Conservation (phyloP, 2,329 filamentous ascomycete genomes). For the Nothopassalora personata region DNA sequence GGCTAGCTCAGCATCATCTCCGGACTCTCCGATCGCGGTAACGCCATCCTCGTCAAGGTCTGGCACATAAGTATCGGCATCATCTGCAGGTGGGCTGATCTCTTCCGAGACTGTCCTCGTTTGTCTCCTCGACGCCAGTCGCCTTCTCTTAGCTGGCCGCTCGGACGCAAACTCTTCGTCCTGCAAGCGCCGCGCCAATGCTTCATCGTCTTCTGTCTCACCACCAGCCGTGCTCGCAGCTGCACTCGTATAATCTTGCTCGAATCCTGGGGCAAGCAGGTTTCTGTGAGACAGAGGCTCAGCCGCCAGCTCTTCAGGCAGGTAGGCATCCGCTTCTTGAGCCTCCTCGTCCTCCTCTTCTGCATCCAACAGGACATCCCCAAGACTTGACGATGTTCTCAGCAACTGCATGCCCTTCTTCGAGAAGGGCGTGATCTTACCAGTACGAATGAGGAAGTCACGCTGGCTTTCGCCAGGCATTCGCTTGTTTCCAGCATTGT, state of each 20-base stretch:
- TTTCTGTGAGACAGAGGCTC: slow-evolving; percentile 44
- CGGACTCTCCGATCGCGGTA: slow-evolving; percentile 36
- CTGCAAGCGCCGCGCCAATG: slow-evolving; percentile 28
- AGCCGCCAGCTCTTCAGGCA: slow-evolving; percentile 17
- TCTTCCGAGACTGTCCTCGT: slow-evolving; percentile 20
- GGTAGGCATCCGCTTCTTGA: slow-evolving; percentile 34
- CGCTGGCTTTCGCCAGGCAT: slow-evolving; percentile 76
- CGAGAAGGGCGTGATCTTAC: slow-evolving; percentile 95
- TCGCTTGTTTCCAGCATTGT: slow-evolving; percentile 51
- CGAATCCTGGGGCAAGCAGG: slow-evolving; percentile 46
- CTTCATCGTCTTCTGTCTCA: slow-evolving; percentile 28
- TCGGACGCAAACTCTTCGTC: slow-evolving; percentile 35
- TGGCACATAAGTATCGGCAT: slow-evolving; percentile 41
- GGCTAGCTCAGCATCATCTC: slow-evolving; percentile 32
- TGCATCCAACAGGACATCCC: slow-evolving; percentile 73
- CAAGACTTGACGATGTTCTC: slow-evolving; percentile 62
- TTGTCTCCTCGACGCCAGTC: slow-evolving; percentile 29
- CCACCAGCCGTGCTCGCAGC: slow-evolving; percentile 16
- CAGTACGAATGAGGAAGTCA: slow-evolving; percentile 88
- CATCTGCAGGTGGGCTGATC: slow-evolving; percentile 25
- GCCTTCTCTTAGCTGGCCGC: slow-evolving; percentile 39
- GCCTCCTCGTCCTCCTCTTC: slow-evolving; percentile 62
- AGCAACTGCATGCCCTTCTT: slow-evolving; percentile 63
- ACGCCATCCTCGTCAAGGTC: slow-evolving; percentile 37
- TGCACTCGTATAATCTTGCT: slow-evolving; percentile 24